Percentiles rank a stretch among this genome's conserved stretches.
Conservation (phyloP, 164 flowering plant genomes). For the Sedum album region DNA sequence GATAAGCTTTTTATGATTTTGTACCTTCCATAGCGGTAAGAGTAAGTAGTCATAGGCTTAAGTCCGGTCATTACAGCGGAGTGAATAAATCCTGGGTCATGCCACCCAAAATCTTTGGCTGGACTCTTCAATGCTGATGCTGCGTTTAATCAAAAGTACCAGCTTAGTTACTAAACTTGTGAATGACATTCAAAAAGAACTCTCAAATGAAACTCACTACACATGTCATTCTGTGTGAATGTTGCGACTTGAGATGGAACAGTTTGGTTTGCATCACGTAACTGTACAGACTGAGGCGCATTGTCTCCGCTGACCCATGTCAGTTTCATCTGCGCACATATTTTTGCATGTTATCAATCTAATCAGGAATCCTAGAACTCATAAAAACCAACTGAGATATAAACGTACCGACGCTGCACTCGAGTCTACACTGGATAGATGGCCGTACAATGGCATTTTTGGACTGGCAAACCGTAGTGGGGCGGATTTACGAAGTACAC, state of each 20-base stretch:
- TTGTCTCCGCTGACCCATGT: neutral
- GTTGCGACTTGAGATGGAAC: neutral
- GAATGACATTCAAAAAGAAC: neutral
- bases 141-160: neutral
- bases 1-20: neutral
- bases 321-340: neutral
- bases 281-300: neutral
- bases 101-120: neutral
- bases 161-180: neutral
- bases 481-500: neutral
- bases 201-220: neutral
- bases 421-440: neutral
- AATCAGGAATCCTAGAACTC: neutral
- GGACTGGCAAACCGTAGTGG: neutral
- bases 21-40: neutral
- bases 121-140: neutral
- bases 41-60: neutral
- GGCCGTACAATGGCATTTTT: neutral
- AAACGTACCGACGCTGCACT: neutral
- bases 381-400: neutral
- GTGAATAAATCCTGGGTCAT: neutral
- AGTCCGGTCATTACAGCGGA: neutral
- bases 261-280: neutral
- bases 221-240: neutral
- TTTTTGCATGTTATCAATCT: neutral